A percentile compares a stretch with the other conserved stretches of the same genome.
These are phyloP conservation scores for Saturnispora hagleri DNA, from an alignment of 805 yeast species.

Conservation along the genomic window DNA sequence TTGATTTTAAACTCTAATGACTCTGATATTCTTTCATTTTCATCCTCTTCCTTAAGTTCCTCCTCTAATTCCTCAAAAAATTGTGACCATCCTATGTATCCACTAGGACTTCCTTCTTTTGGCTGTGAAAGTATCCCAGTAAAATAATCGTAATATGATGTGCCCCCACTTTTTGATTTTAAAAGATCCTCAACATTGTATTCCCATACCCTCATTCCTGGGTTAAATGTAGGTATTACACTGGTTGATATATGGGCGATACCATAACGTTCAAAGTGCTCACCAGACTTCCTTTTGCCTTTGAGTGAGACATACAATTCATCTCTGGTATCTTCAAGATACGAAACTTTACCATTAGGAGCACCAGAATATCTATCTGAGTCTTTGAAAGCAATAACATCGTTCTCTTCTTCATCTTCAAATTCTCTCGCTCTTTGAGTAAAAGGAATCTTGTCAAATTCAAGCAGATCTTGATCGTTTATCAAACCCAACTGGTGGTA, in stretches of 20 bases:
- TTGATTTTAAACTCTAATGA: constrained; percentile 6
- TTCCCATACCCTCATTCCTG: constrained; percentile 81
- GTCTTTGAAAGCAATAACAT: constrained; percentile 8
- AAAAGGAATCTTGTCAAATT: constrained; percentile 5
- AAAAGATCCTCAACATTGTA: constrained; percentile 42
- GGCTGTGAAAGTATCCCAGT: constrained; percentile 26
- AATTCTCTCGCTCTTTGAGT: neutral
- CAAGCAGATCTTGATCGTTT: neutral
- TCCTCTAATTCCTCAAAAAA: constrained; percentile 9
- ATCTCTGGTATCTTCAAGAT: constrained; percentile 52
- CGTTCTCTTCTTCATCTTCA: constrained; percentile 24
- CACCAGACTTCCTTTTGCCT: constrained; percentile 35
- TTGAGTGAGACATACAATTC: constrained; percentile 41
- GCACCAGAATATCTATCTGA: constrained; percentile 45
- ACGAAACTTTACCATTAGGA: constrained; percentile 57
- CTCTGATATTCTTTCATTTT: constrained; percentile 3
- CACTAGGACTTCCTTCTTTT: constrained; percentile 22
- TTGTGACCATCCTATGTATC: constrained; percentile 9
- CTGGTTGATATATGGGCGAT: constrained; percentile 64
- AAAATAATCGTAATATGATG: constrained; percentile 1
- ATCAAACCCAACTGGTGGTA: constrained; percentile 6
- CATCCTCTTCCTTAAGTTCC: constrained; percentile 6
- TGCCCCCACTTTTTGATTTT: neutral
- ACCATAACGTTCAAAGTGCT: constrained; percentile 49
- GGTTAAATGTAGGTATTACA: constrained; percentile 77